Base-by-base conservation (phyloP, 345 rosid species). In the Combretum micranthum region DNA sequence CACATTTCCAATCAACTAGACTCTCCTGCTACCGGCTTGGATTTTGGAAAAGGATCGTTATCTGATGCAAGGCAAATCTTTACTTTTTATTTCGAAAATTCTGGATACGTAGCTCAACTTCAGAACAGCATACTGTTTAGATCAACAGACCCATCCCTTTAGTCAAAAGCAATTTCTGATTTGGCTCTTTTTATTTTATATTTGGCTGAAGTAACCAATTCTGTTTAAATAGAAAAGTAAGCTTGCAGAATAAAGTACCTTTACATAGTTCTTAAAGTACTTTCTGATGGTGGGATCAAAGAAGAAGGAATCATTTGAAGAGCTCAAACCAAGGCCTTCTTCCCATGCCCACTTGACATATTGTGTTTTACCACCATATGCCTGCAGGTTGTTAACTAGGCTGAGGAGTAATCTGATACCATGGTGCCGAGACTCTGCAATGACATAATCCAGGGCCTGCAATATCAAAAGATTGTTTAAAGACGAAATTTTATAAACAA, bases 331-430 rank as follows among this genome's bases (percentile, higher is more conserved):
- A 68, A 86, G 57, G 50, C 98, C 97, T 75, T 92, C 98, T 67
- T 86, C 72, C 97, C 92, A 86, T 20, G 98, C 98, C 98, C 98
- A 92, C 26, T 88, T 77, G 55, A 92, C 97, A 20, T 92, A 88
- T 68, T 86, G 97, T 48, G 88, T 81, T 73, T 92, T 92, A 44
- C 97, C 98, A 55, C 98, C 98, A 52, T 86, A 92, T 19, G 91
- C 81, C 50, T 81, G 83, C 61, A 92, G 73, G 80, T 92, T 92
- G 55, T 92, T 88, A 32, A 86, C 98, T 59, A 92, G 73, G 75
- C 93, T 66, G 52, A 92, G 87, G 68, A 92, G 85, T 68, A 88
- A 71, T 74, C 89, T 83, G 61, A 92, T 66, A 60, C 76, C 84
- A 49, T 81, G 82, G 37, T 53, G 75, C 65, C 80, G 79, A 32